These are phyloP conservation scores for Sextonia rubra DNA, from an alignment of 164 flowering plant genomes.

Conservation along the genomic window DNA sequence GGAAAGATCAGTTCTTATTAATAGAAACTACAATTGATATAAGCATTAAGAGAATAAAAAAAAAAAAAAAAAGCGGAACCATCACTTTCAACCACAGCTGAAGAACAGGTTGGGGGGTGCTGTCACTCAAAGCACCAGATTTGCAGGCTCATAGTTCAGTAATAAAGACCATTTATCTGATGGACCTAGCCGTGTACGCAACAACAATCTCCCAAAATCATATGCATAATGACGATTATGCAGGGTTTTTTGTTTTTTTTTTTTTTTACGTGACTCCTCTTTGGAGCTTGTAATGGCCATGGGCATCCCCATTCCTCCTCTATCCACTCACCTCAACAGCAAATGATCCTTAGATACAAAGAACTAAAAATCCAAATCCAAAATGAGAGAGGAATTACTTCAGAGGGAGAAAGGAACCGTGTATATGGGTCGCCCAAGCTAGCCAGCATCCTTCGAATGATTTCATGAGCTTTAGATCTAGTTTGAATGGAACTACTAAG, in stretches of 20 bases:
- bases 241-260: background rate
- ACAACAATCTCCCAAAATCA: too few relatives aligned
- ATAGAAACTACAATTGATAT: constrained; percentile 18
- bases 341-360: background rate
- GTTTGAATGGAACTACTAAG: constrained; percentile 46
- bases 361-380: background rate
- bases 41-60: background rate
- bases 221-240: background rate
- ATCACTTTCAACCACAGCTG: background rate
- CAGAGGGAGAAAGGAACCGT: constrained; percentile 76
- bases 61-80: background rate
- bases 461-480: constrained; percentile 81
- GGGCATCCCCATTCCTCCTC: background rate
- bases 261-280: background rate
- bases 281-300: background rate
- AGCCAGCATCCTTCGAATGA: constrained; percentile 67
- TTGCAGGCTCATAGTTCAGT: background rate
- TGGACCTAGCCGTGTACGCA: background rate
- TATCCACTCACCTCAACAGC: background rate
- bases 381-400: constrained; percentile 38
- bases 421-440: constrained; percentile 90
- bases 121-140: background rate
- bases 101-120: too few relatives aligned
- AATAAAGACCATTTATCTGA: background rate
- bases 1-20: constrained; percentile 32